Evolutionary conservation across 2,329 filamentous ascomycete species (phyloP), one percentile per base, ranked within the genome.

Genomic region (Colletotrichum musae): DNA sequence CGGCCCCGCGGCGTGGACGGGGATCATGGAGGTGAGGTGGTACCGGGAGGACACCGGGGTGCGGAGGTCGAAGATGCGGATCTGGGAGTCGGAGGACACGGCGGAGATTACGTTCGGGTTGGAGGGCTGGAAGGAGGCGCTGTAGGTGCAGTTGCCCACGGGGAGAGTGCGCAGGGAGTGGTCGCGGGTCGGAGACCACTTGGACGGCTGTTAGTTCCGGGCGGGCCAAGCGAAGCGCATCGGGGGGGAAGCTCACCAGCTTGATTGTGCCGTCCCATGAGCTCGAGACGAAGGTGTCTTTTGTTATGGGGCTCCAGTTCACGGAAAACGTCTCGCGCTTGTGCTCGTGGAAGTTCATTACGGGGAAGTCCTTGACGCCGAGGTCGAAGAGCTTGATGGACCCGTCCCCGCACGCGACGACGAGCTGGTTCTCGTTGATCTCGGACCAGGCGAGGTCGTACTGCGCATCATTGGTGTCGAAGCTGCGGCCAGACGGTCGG

Each of bases 231-330:
- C 6, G 47, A 18, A 10, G 13, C 10, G n/a, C 16, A 47, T n/a
- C 16, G 9, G 47, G 47, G n/a, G 21, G 7, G 5, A 43, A 43
- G 71, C 86, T 68, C 77, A 91, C 90, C 75, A 99, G 91, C 83
- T 98, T 98, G 75, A 98, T 90, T 2, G 94, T 97, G 58, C 96
- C 96, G 77, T 99, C 96, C 96, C 96, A 99, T 6, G 94, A 97
- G 73, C 92, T 94, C 0, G 94, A 97, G 36, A 94, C 88, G 78
- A 99, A 98, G 0, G 90, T 94, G 76, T 96, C 93, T 79, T 99
- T 99, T 36, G 93, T 89, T 5, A 97, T 89, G 21, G 97, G 89
- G 75, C 95, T 98, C 95, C 95, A 99, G 77, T 92, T 89, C 4
- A 97, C 94, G 2, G 94, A 92, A 79, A 98, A 98, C 9, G 97